A percentile compares a stretch with the other conserved stretches of the same genome.
Conservation (phyloP, 2,329 filamentous ascomycete species). For the Cadophora luteo-olivacea region DNA sequence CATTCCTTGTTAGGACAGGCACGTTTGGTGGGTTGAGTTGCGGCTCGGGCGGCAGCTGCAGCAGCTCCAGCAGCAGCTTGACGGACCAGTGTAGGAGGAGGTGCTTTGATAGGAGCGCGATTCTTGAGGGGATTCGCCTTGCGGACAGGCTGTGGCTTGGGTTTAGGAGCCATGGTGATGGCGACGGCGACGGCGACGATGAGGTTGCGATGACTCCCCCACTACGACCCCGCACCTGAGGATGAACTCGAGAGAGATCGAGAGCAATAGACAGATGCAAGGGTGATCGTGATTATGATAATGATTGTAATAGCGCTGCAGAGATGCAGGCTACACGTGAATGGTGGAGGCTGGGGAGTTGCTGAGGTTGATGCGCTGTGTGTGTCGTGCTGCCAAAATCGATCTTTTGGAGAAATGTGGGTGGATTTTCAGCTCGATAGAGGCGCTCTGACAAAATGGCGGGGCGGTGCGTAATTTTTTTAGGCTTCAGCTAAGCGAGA, state of each 20-base stretch:
- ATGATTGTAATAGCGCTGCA: constrained; percentile 1
- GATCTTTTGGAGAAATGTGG: neutral
- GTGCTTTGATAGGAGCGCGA: constrained; percentile 33
- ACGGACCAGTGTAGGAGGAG: constrained; percentile 34
- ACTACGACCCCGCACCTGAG: constrained; percentile 19
- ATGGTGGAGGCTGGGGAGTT: constrained; percentile 11
- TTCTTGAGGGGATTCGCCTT: constrained; percentile 36
- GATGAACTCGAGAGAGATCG: neutral
- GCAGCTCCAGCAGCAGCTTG: constrained; percentile 30
- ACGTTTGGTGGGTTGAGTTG: constrained; percentile 21
- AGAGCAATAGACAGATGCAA: neutral
- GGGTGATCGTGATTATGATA: constrained; percentile 4
- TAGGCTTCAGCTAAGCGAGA: constrained; percentile 4
- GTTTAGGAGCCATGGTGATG: constrained; percentile 12
- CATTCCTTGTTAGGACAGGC: constrained; percentile 66
- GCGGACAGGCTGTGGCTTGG: constrained; percentile 19
- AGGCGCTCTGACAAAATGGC: neutral
- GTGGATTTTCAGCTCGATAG: neutral
- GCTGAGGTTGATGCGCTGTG: neutral
- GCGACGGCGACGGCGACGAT: constrained; percentile 17
- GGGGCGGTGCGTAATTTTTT: constrained; percentile 1
- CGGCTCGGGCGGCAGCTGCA: constrained; percentile 20
- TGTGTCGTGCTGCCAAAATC: constrained; percentile 14
- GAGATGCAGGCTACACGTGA: constrained; percentile 25
- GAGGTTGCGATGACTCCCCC: constrained; percentile 20